These are phyloP conservation scores for Fraxinus pennsylvanica DNA, from an alignment of 257 asterid species.

Conservation along the genomic window DNA sequence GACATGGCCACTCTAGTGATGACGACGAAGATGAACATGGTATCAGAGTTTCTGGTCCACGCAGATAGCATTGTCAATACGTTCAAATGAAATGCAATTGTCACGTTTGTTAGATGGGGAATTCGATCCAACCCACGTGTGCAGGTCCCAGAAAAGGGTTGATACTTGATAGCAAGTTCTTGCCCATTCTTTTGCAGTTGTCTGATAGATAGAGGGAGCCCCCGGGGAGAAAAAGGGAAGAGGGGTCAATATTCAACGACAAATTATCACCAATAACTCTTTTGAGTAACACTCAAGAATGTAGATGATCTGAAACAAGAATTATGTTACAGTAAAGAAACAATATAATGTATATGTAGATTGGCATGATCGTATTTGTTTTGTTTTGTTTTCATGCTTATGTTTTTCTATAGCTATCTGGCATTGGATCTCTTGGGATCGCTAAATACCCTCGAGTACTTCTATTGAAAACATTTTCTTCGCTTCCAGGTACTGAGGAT, in stretches of 20 bases:
- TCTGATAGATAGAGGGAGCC: slow-evolving; percentile 7
- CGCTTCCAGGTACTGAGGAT: not conserved
- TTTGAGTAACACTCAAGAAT: not conserved
- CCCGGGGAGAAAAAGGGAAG: too few species aligned
- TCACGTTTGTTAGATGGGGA: slow-evolving; percentile 35
- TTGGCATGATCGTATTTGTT: not conserved
- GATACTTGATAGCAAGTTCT: not conserved
- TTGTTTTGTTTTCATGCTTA: not conserved
- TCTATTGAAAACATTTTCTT: not conserved
- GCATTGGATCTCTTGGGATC: not conserved
- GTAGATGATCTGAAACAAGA: not conserved
- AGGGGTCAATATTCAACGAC: not conserved
- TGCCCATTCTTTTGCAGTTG: slow-evolving; percentile 31
- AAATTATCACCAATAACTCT: not conserved
- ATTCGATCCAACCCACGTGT: slow-evolving; percentile 35
- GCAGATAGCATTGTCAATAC: slow-evolving; percentile 34
- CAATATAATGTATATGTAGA: not conserved
- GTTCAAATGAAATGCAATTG: slow-evolving; percentile 8
- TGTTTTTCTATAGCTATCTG: not conserved
- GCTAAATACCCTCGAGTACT: not conserved
- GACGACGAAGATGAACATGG: slow-evolving; percentile 48
- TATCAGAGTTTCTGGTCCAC: slow-evolving; percentile 27
- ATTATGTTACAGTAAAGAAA: not conserved
- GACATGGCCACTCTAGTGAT: slow-evolving; percentile 29
- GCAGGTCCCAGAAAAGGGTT: slow-evolving; percentile 29